Percentiles rank a stretch among this genome's conserved stretches.
These are phyloP conservation scores for Sechiopsis laciniata DNA, from an alignment of 306 rosid genomes.

Conservation along the genomic window DNA sequence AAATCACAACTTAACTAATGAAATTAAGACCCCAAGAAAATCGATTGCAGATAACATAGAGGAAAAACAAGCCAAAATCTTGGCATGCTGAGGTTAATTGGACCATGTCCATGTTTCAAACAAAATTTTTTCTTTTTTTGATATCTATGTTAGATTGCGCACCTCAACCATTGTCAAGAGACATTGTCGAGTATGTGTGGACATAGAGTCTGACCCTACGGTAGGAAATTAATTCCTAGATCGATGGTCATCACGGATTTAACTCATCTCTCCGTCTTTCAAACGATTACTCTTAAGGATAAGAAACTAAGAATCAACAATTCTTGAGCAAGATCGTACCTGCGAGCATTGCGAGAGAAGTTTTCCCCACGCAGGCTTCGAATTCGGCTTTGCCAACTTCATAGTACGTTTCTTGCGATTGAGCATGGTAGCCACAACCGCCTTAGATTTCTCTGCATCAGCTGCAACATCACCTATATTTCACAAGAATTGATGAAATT, in stretches of 20 bases:
- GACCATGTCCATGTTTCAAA: not conserved
- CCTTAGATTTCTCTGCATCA: constrained; percentile 47
- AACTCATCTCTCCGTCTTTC: not conserved
- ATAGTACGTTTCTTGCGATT: constrained; percentile 51
- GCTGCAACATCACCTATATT: constrained; percentile 42
- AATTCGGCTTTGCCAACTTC: constrained; percentile 35
- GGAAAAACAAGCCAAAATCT: not conserved
- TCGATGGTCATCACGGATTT: too few species aligned
- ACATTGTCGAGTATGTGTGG: too few species aligned
- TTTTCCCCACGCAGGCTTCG: constrained; percentile 70
- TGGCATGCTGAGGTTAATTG: constrained; percentile 3
- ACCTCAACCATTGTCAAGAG: too few species aligned
- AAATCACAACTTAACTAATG: constrained; percentile 3
- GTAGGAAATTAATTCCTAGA: too few species aligned
- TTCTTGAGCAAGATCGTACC: constrained; percentile 41
- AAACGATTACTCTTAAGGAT: not conserved
- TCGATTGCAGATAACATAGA: not conserved
- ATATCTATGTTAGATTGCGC: too few species aligned
- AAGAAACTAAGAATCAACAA: not conserved
- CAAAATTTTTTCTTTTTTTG: too few species aligned
- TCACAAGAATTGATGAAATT: not conserved
- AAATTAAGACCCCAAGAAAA: not conserved
- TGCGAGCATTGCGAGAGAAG: constrained; percentile 85
- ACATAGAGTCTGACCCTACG: too few species aligned
- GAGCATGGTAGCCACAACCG: constrained; percentile 17